Conservation (phyloP, 208 protist genomes). For the Crithidia fasciculata region DNA sequence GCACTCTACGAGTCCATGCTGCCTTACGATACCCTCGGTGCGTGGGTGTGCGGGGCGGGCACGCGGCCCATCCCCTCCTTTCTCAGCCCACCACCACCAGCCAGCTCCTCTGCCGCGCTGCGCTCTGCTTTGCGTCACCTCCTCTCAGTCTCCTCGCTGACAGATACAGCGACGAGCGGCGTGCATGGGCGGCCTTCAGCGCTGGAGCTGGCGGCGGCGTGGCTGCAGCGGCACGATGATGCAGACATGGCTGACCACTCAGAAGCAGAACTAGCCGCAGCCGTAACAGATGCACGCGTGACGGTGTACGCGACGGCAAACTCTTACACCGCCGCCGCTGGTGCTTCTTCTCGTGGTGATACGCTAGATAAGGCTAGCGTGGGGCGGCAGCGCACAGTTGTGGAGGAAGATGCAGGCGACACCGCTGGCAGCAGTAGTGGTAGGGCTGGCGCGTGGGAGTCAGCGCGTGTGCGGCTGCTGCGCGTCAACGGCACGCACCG, state of each 20-base stretch:
- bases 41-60: constrained; percentile 25
- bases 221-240: constrained; percentile 8
- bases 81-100: neutral
- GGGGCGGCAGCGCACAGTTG: neutral
- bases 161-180: neutral
- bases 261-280: neutral
- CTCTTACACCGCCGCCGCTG: neutral
- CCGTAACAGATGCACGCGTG: neutral
- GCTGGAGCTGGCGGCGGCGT: constrained; percentile 25
- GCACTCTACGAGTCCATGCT: constrained; percentile 24
- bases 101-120: neutral
- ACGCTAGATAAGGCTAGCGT: no score
- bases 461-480: constrained; percentile 10
- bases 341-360: no score
- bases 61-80: constrained; percentile 15
- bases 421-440: neutral
- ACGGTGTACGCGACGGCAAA: constrained; percentile 9
- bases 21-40: constrained; percentile 13
- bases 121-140: constrained; percentile 19
- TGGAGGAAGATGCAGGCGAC: neutral
- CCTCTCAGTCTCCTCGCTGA: constrained; percentile 16
- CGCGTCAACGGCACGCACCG: neutral
- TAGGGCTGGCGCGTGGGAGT: constrained; percentile 13
- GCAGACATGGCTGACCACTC: no score
- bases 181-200: constrained; percentile 1